Percentiles rank a stretch among this genome's conserved stretches.
phyloP scores from a whole-genome alignment of 2,329 filamentous ascomycete species.

The Claviceps paspali region DNA sequence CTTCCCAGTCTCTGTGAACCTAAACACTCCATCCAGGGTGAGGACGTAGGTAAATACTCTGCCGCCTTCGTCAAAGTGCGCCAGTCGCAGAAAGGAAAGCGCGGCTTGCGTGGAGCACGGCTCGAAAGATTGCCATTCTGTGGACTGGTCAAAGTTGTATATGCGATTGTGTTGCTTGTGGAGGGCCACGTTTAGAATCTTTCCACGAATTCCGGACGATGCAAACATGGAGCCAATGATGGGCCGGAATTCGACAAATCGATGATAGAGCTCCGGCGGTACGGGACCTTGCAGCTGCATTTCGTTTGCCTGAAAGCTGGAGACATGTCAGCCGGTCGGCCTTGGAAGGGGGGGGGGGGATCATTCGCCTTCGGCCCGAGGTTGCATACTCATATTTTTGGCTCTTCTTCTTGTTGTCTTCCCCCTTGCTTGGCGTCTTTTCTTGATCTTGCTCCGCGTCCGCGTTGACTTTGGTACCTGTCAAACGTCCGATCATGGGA shows the following conservation, averaged over 20 bases:
- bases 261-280: constrained; percentile 68
- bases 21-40: constrained; percentile 70
- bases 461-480: constrained; percentile 53
- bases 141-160: constrained; percentile 73
- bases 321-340: neutral
- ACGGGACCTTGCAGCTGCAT: constrained; percentile 77
- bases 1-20: constrained; percentile 90
- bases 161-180: constrained; percentile 82
- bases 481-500: constrained; percentile 70
- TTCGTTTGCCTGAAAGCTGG: constrained; percentile 81
- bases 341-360: neutral
- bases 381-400: constrained; percentile 56
- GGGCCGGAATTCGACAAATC: constrained; percentile 84
- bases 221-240: constrained; percentile 85
- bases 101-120: constrained; percentile 56
- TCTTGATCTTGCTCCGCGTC: constrained; percentile 34
- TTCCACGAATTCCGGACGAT: constrained; percentile 59
- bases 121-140: constrained; percentile 54
- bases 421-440: constrained; percentile 3
- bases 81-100: constrained; percentile 69
- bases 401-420: constrained; percentile 30
- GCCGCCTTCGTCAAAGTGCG: constrained; percentile 72
- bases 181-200: constrained; percentile 66
- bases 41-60: constrained; percentile 86
- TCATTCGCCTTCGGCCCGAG: neutral